A percentile compares a stretch with the other conserved stretches of the same genome.
These are phyloP conservation scores for Rhynchosporium secalis DNA, from an alignment of 2,329 filamentous ascomycete genomes.

Conservation along the genomic window DNA sequence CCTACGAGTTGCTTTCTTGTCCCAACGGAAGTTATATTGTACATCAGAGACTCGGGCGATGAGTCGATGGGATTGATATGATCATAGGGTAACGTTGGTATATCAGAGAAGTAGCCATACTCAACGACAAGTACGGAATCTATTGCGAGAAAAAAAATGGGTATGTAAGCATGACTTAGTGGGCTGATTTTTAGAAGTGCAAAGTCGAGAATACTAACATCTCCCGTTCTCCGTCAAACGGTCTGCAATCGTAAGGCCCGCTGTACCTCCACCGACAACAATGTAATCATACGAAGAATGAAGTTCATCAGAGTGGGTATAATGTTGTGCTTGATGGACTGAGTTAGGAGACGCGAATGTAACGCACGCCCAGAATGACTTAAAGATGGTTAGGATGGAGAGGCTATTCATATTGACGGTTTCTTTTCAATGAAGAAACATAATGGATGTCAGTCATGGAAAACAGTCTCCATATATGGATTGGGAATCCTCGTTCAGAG, in stretches of 20 bases:
- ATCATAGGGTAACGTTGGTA: not conserved
- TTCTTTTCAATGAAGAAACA: no score
- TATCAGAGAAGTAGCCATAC: constrained; percentile 4
- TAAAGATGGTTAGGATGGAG: no score
- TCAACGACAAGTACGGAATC: constrained; percentile 2
- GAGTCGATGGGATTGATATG: not conserved
- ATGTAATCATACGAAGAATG: constrained; percentile 42
- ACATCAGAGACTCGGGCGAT: not conserved
- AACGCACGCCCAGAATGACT: not conserved
- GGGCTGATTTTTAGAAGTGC: not conserved
- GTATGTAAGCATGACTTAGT: not conserved
- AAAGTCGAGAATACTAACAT: not conserved
- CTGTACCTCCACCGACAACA: constrained; percentile 48
- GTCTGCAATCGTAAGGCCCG: constrained; percentile 45
- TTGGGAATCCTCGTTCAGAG: not conserved
- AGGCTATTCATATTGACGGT: no score
- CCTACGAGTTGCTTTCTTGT: not conserved
- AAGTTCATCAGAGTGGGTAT: not conserved
- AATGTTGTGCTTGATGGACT: not conserved
- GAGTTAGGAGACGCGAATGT: not conserved
- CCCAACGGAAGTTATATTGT: constrained; percentile 1
- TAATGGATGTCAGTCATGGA: no score
- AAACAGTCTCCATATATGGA: not conserved
- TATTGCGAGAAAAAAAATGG: not conserved
- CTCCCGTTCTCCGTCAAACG: constrained; percentile 54